A percentile compares a stretch with the other conserved stretches of the same genome.
These are phyloP conservation scores for Fusarium chaquense DNA, from an alignment of 2,329 filamentous ascomycete species.

Conservation along the genomic window DNA sequence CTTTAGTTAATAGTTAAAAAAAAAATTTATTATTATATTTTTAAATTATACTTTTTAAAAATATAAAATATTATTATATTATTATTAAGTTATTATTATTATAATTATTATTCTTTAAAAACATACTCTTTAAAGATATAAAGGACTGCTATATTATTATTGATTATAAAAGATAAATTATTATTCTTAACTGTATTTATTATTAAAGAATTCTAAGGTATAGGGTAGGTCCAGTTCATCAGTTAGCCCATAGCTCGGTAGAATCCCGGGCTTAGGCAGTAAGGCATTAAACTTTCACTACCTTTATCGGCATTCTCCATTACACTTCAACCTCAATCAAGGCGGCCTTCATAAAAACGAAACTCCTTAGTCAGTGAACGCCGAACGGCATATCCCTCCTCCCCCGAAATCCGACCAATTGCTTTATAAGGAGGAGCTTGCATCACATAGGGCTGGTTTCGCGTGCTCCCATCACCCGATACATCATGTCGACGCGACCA, in stretches of 20 bases:
- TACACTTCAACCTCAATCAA: conserved; percentile 28
- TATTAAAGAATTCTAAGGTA: too few species aligned
- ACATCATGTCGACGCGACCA: conserved; percentile 55
- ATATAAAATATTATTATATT: too few species aligned
- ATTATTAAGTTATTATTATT: too few species aligned
- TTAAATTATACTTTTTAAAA: too few species aligned
- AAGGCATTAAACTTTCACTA: conserved; percentile 41
- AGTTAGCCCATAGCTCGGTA: conserved; percentile 14
- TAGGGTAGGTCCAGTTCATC: too few species aligned
- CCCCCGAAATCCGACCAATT: conserved; percentile 38
- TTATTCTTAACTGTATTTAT: too few species aligned
- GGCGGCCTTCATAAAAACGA: conserved; percentile 20
- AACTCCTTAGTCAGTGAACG: conserved; percentile 24
- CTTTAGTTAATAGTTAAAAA: too few species aligned
- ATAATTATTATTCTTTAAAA: too few species aligned
- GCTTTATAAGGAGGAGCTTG: conserved; percentile 31
- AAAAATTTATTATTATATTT: too few species aligned
- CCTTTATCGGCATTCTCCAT: conserved; percentile 37
- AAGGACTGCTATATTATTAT: too few species aligned
- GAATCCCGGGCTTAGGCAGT: conserved; percentile 39
- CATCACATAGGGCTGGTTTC: conserved; percentile 30
- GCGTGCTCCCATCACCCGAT: conserved; percentile 15
- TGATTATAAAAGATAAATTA: too few species aligned
- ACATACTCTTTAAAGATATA: too few species aligned
- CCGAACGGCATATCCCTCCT: conserved; percentile 24